Conservation (phyloP, 2,329 filamentous ascomycete genomes). For the Trichoderma arundinaceum region DNA sequence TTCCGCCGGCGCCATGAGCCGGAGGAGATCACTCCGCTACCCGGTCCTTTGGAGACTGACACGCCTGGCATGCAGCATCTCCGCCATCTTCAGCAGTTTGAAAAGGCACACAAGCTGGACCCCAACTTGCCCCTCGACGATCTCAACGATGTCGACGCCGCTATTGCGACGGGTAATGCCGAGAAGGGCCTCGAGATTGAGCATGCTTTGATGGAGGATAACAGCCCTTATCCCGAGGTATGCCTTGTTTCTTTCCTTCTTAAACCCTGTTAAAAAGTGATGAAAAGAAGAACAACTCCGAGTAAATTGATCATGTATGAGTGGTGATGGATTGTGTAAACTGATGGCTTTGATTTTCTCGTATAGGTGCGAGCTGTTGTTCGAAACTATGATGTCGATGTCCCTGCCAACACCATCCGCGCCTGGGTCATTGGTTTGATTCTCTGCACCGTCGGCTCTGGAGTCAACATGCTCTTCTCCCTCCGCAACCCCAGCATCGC, state of each 20-base stretch:
- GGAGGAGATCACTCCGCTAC: constrained; percentile 52
- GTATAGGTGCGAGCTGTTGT: constrained; percentile 67
- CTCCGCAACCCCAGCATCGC: constrained; percentile 63
- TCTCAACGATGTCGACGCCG: constrained; percentile 64
- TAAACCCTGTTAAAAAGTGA: not conserved
- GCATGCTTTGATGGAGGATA: constrained; percentile 64
- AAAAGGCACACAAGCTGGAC: constrained; percentile 66
- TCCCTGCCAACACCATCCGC: constrained; percentile 68
- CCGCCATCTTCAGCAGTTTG: constrained; percentile 60
- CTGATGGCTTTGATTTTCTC: constrained; percentile 9
- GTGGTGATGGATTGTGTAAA: not conserved
- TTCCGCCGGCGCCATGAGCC: constrained; percentile 55
- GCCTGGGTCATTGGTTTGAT: constrained; percentile 67
- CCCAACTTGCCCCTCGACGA: constrained; percentile 69
- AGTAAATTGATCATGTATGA: not conserved
- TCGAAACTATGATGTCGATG: constrained; percentile 67
- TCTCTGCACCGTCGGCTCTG: constrained; percentile 66
- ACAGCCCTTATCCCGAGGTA: constrained; percentile 71
- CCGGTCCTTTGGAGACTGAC: constrained; percentile 48
- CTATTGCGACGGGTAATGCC: constrained; percentile 59
- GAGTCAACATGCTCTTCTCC: constrained; percentile 66
- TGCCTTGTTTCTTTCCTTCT: constrained; percentile 31
- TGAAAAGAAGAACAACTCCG: not conserved
- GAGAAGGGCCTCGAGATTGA: constrained; percentile 63
- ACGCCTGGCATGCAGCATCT: constrained; percentile 51